Evolutionary conservation across 129 eudicot species (phyloP).

Genomic region (Silybum marianum): DNA sequence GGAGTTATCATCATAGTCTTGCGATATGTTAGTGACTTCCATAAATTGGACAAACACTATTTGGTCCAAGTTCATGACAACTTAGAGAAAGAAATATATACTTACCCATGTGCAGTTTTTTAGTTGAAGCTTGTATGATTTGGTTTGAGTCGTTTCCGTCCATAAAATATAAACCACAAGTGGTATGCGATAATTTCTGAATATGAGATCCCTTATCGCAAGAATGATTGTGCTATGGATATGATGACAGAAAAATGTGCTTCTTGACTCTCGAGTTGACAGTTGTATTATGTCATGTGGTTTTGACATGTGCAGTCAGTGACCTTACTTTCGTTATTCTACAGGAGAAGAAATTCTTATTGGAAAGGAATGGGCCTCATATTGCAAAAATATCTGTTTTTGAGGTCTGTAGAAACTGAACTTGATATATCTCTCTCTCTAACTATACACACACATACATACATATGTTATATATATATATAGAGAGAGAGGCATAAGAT

Average conservation of each 20-base stretch:
- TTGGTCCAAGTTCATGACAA: not conserved
- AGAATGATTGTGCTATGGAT: not conserved
- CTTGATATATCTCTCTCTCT: not conserved
- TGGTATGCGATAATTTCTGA: not conserved
- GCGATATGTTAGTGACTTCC: not conserved
- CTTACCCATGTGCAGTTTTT: not conserved
- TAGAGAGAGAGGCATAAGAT: too few relatives aligned
- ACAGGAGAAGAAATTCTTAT: slow-evolving; percentile 85
- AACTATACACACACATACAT: not conserved
- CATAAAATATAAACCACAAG: not conserved
- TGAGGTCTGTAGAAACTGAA: slow-evolving; percentile 60
- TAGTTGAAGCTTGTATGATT: slow-evolving; percentile 7
- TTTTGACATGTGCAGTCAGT: slow-evolving; percentile 8
- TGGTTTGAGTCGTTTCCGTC: not conserved
- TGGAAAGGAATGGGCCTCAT: slow-evolving; percentile 91
- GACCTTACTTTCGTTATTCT: slow-evolving; percentile 22
- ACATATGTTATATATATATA: not conserved
- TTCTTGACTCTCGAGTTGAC: not conserved
- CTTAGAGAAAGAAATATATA: not conserved
- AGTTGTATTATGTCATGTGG: not conserved
- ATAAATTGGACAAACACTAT: not conserved
- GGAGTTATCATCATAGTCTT: not conserved
- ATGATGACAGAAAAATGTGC: not conserved
- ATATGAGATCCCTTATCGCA: slow-evolving; percentile 1
- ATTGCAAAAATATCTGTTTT: slow-evolving; percentile 80